Base-by-base conservation (phyloP, 495 filamentous ascomycete species). In the Penicillium steckii region DNA sequence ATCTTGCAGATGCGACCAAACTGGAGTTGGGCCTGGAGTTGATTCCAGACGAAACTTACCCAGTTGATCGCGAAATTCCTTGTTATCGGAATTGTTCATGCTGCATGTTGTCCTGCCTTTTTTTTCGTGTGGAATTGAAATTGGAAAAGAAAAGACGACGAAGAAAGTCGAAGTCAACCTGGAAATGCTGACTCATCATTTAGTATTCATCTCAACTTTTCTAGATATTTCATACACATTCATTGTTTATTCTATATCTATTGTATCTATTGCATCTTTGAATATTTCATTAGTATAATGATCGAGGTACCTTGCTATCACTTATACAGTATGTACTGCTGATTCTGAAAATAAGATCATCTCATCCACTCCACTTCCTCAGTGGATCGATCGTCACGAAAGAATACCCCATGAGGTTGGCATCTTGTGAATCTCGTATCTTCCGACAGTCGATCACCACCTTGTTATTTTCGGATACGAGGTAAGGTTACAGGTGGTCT, bases 31-130 rank as follows among this genome's bases (percentile, higher is more conserved):
- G 8, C 25, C 18, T 21, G 54, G 30, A 29, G 57, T 53, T n/a
- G 64, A 64, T 17, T 73, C 70, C 42, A 76, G 62, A 46, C 73
- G 73, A 48, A 76, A 76, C 52, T 73, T 72, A 53, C 73, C 73
- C 57, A 76, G 64, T 52, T 76, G 73, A 49, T 72, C 70, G 47
- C 71, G 70, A 51, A 74, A 76, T 9, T 74, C 70, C 56, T 70
- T 69, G 54, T 72, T 71, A 47, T 65, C 65, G 24, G 56, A 29
- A 64, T 59, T 64, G 55, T 57, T 72, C 66, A 71, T 71, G 52
- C 52, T 51, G 59, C n/a, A n/a, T n/a, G n/a, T n/a, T n/a, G n/a
- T n/a, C n/a, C n/a, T n/a, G n/a, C n/a, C n/a, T n/a, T n/a, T n/a
- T n/a, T n/a, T n/a, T n/a, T n/a, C n/a, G n/a, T n/a, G n/a, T n/a